A percentile compares a stretch with the other conserved stretches of the same genome.
Evolutionary conservation across 2,329 filamentous ascomycete genomes (phyloP).

Genomic region (Chalara sp.): DNA sequence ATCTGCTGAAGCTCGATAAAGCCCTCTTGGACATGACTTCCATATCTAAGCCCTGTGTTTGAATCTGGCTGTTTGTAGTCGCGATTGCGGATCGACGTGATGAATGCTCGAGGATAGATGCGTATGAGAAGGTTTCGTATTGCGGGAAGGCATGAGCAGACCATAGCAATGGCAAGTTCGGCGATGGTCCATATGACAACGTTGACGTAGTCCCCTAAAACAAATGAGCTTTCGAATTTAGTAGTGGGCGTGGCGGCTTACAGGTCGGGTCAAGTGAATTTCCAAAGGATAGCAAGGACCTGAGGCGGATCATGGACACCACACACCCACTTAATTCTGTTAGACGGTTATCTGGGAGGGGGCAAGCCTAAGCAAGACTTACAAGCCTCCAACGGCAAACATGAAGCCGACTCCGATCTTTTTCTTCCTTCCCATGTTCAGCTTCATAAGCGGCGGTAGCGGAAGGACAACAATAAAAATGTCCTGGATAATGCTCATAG

Average conservation of each 20-base stretch:
- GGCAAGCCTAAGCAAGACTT: constrained; percentile 1
- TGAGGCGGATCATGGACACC: neutral
- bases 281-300: constrained; percentile 1
- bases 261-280: neutral
- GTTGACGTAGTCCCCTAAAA: too few relatives aligned
- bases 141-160: constrained; percentile 16
- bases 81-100: too few relatives aligned
- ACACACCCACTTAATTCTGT: neutral
- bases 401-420: constrained; percentile 42
- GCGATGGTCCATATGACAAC: constrained; percentile 12
- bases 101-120: too few relatives aligned
- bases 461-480: constrained; percentile 45
- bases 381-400: constrained; percentile 43
- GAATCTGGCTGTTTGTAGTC: too few relatives aligned
- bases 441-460: constrained; percentile 34
- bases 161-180: constrained; percentile 15
- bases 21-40: too few relatives aligned
- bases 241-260: neutral
- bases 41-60: too few relatives aligned
- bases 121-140: too few relatives aligned
- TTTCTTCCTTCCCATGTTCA: constrained; percentile 40
- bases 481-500: constrained; percentile 45
- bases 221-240: too few relatives aligned
- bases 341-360: neutral
- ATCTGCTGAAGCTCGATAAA: too few relatives aligned